phyloP scores from a whole-genome alignment of 2,329 filamentous ascomycete species.

The Lithohypha guttulata region DNA sequence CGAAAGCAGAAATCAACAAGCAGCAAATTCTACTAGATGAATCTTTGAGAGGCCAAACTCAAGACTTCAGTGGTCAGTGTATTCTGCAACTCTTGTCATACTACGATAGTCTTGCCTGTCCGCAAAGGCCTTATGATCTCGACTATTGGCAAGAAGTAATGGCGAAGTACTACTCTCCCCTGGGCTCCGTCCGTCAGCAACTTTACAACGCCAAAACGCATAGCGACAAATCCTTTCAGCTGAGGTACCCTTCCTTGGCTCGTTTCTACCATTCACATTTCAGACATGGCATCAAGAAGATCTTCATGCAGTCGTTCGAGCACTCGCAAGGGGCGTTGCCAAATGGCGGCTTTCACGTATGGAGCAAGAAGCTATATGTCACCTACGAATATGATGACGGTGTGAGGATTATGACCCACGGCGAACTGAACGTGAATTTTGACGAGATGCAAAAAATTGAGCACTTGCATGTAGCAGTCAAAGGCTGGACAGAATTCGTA shows the following conservation, averaged over 20 bases:
- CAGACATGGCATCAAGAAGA: slow-evolving; percentile 70
- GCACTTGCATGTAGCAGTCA: slow-evolving; percentile 69
- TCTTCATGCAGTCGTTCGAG: slow-evolving; percentile 75
- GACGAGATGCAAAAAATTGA: slow-evolving; percentile 72
- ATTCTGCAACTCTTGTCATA: slow-evolving; percentile 46
- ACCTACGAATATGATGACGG: slow-evolving; percentile 83
- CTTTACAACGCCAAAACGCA: slow-evolving; percentile 43
- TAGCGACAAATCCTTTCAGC: slow-evolving; percentile 70
- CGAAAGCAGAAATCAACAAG: slow-evolving; percentile 18
- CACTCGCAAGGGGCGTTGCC: slow-evolving; percentile 46
- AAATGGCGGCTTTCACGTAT: slow-evolving; percentile 60
- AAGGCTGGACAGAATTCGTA: slow-evolving; percentile 71
- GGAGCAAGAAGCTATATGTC: slow-evolving; percentile 65
- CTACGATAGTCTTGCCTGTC: slow-evolving; percentile 42
- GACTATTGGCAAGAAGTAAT: slow-evolving; percentile 73
- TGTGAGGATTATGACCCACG: slow-evolving; percentile 72
- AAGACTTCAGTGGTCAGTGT: slow-evolving; percentile 31
- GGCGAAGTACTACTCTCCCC: slow-evolving; percentile 64
- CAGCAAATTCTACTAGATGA: slow-evolving; percentile 30
- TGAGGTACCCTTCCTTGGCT: slow-evolving; percentile 67
- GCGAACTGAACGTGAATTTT: slow-evolving; percentile 67
- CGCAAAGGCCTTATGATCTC: slow-evolving; percentile 50
- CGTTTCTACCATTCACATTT: slow-evolving; percentile 88
- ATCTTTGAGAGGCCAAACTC: slow-evolving; percentile 32
- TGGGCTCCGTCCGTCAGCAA: slow-evolving; percentile 65